Conservation (phyloP, 176 grass and related monocot genomes). For the bread wheat (Triticum aestivum) region IWGSC_CS_RefSeq_v2.1 NC_057814.1:440734557-440735056, state of each 20-base stretch:
- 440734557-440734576: slow-evolving; percentile 44
- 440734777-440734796: neutral
- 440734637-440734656: neutral
- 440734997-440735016: neutral
- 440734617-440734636: neutral
- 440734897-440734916: neutral
- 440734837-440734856: slow-evolving; percentile 58
- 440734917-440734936: neutral
- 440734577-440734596: slow-evolving; percentile 38
- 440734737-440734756: slow-evolving; percentile 62
- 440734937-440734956: neutral
- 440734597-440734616: neutral
- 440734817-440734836: slow-evolving; percentile 43
- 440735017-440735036: neutral
- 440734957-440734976: neutral
- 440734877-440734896: slow-evolving; percentile 45
- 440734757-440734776: neutral
- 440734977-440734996: neutral
- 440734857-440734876: slow-evolving; percentile 64
- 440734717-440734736: slow-evolving; percentile 41
- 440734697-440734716: slow-evolving; percentile 81
- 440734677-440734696: slow-evolving; percentile 36
- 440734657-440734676: neutral
- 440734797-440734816: neutral
- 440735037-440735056: neutral